A percentile compares a stretch with the other conserved stretches of the same genome.
phyloP scores from a whole-genome alignment of 2,329 filamentous ascomycete species.

The Domatiomyces globalis region DNA sequence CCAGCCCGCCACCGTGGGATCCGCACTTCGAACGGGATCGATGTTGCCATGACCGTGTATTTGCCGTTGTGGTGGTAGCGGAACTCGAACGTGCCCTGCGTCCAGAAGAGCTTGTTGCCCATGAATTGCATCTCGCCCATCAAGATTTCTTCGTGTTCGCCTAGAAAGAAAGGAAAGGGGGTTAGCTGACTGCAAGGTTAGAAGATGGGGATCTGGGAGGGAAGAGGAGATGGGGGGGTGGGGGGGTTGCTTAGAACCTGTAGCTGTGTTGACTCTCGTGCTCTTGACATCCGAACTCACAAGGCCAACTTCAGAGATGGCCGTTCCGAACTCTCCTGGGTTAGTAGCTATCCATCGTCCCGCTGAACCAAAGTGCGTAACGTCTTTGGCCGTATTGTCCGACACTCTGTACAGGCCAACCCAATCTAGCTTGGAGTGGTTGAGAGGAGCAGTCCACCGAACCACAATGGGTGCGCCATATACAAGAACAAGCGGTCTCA shows the following conservation, averaged over 20 bases:
- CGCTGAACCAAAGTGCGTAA: slow-evolving; percentile 69
- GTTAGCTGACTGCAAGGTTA: background rate
- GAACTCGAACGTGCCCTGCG: slow-evolving; percentile 89
- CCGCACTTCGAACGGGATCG: slow-evolving; percentile 79
- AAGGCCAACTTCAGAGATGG: slow-evolving; percentile 62
- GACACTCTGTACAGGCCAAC: slow-evolving; percentile 91
- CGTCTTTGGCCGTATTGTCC: slow-evolving; percentile 74
- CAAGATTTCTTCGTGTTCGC: slow-evolving; percentile 39
- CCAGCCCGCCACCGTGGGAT: slow-evolving; percentile 64
- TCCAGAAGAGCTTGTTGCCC: slow-evolving; percentile 96
- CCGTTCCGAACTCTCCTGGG: slow-evolving; percentile 59
- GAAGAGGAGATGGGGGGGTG: too few relatives aligned
- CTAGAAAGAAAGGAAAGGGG: background rate
- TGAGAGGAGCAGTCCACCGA: slow-evolving; percentile 74
- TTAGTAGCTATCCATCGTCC: slow-evolving; percentile 82
- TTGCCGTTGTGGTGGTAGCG: slow-evolving; percentile 88
- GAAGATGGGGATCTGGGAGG: background rate
- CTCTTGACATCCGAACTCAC: slow-evolving; percentile 52
- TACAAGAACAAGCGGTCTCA: slow-evolving; percentile 65
- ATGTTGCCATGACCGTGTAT: slow-evolving; percentile 88
- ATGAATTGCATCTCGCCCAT: slow-evolving; percentile 74
- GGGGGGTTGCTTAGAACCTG: background rate
- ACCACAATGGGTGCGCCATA: slow-evolving; percentile 85
- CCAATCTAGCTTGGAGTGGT: slow-evolving; percentile 88
- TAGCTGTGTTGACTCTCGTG: slow-evolving; percentile 33